Base-by-base conservation (phyloP, 805 yeast genomes). In the Kuraishia hungarica region DNA sequence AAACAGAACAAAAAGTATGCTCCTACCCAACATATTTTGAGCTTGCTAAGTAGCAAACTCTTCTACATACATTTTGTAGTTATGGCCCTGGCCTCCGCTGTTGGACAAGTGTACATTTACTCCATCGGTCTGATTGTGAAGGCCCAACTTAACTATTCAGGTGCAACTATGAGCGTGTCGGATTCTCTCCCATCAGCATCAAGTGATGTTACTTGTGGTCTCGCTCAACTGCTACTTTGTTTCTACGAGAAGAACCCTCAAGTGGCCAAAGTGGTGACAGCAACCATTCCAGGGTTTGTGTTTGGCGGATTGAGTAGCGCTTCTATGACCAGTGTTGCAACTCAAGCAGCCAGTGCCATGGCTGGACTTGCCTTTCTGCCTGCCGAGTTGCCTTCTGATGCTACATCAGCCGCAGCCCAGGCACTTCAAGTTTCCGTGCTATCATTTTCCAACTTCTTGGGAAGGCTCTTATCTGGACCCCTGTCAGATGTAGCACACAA, bases 91-190 rank as follows among this genome's bases (percentile, higher is more conserved):
- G 68, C 81, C 50, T 80, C 84, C 63, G 85, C 89, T 1, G 72
- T 83, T 49, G 88, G 91, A 2, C 92, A 86, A 64, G 79, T 81
- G 67, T 87, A 86, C 63, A 86, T 87, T 26, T 87, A 77, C 62
- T 78, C 87, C 2, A 84, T 87, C 39, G 96, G 96, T 0, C 87
- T 83, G 62, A 76, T 87, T n/a, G 87, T 85, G 10, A 77, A 72
- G 53, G 76, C 79, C 0, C 78, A 76, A 58, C 67, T 70, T 13
- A 35, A 35, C 43, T 35, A 7, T 15, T 35, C 43, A 8, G n/a
- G 17, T 7, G n/a, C 5, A 4, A 7, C 43, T 35, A 13, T 35
- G 17, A 15, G 43, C 43, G n/a, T 35, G 43, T 13, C 15, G 5
- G 43, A 6, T 26, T 26, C 29, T 10, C 10, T 26, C 5, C 10